These are phyloP conservation scores for Agaricales sp. DNA, from an alignment of 1,284 basidiomycete species.

Conservation along the genomic window DNA sequence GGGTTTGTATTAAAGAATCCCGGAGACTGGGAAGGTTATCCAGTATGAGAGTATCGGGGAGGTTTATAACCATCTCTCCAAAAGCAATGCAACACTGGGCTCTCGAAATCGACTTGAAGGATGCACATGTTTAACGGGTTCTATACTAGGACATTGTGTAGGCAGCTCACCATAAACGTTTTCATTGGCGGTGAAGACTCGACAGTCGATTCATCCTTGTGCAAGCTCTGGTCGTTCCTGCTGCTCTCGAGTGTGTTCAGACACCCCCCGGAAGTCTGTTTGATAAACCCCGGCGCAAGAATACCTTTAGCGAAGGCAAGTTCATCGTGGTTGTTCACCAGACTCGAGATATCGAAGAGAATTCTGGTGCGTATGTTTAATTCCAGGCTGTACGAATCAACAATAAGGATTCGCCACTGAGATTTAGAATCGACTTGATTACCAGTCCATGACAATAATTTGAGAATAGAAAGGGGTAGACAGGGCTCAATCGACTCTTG, in stretches of 20 bases:
- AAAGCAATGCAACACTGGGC: constrained; percentile 73
- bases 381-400: constrained; percentile 41
- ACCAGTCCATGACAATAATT: constrained; percentile 2
- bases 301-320: constrained; percentile 40
- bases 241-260: no score
- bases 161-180: background rate
- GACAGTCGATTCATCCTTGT: no score
- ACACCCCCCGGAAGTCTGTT: no score
- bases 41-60: constrained; percentile 42
- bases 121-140: no score
- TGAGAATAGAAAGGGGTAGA: no score
- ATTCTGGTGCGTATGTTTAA: constrained; percentile 76
- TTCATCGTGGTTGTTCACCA: constrained; percentile 31
- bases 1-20: constrained; percentile 50
- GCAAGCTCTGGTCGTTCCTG: no score
- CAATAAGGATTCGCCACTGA: background rate
- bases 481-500: no score
- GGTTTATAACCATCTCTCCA: constrained; percentile 58
- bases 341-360: constrained; percentile 65
- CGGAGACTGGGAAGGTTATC: constrained; percentile 38
- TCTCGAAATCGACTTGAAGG: constrained; percentile 42
- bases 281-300: no score
- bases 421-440: background rate
- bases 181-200: background rate
- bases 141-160: no score